A percentile compares a stretch with the other conserved stretches of the same genome.
phyloP scores from a whole-genome alignment of 306 rosid genomes.

The Citrullus amarus region DNA sequence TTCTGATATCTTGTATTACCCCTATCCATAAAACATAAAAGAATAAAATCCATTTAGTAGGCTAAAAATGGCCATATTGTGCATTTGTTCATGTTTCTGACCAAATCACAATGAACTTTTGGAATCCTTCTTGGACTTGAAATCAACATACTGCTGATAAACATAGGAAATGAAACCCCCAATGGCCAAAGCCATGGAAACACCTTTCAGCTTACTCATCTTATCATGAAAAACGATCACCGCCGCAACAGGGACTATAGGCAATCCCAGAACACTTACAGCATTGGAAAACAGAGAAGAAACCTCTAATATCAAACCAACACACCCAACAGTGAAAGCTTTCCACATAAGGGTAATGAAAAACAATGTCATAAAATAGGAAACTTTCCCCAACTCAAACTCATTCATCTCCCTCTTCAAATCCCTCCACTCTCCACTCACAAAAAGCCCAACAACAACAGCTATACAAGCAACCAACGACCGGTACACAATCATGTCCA shows the following conservation, averaged over 20 bases:
- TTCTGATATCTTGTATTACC: too few relatives aligned
- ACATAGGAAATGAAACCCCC: conserved; percentile 31
- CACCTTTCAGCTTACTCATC: conserved; percentile 24
- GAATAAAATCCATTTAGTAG: too few relatives aligned
- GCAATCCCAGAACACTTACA: conserved; percentile 20
- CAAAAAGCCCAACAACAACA: conserved; percentile 24
- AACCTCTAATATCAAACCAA: conserved; percentile 28
- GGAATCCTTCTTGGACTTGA: background rate
- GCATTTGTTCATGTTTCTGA: background rate
- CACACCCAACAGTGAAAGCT: conserved; percentile 6
- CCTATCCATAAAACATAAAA: too few relatives aligned
- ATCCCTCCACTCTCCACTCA: conserved; percentile 23
- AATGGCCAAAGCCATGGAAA: conserved; percentile 22
- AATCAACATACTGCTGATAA: conserved; percentile 25
- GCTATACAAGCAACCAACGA: conserved; percentile 13
- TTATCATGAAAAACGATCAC: conserved; percentile 25
- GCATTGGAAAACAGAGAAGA: conserved; percentile 35
- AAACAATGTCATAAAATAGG: conserved; percentile 19
- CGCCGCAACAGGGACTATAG: conserved; percentile 28
- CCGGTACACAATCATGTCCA: conserved; percentile 21
- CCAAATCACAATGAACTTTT: background rate
- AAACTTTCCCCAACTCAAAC: conserved; percentile 21
- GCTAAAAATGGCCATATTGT: too few relatives aligned
- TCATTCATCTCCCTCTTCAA: conserved; percentile 26
- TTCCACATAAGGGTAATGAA: conserved; percentile 21